Percentiles rank a stretch among this genome's conserved stretches.
Evolutionary conservation across 768 basidiomycete species (phyloP).

Genomic region (Holtermanniella nyarrowii): DNA sequence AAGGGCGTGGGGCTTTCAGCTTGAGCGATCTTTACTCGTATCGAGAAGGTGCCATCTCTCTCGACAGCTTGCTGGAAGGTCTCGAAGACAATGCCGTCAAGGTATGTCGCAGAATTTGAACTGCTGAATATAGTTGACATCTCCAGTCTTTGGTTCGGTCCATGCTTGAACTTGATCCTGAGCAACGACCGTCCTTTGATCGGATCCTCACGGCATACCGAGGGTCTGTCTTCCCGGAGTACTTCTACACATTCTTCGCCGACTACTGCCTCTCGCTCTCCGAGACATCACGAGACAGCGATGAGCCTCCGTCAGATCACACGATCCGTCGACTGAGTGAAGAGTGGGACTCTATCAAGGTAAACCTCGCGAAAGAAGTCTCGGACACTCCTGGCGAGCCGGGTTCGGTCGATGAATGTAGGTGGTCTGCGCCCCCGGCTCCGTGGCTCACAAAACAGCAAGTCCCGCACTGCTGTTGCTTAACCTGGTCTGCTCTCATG

Average conservation of each 20-base stretch:
- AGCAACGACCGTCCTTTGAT: conserved; percentile 69
- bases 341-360: conserved; percentile 51
- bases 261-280: conserved; percentile 66
- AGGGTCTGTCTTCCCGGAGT: conserved; percentile 75
- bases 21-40: conserved; percentile 93
- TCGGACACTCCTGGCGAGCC: not conserved
- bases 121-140: conserved; percentile 3
- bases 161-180: conserved; percentile 78
- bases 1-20: conserved; percentile 85
- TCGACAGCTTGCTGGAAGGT: conserved; percentile 58
- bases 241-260: conserved; percentile 89
- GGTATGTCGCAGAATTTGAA: conserved; percentile 47
- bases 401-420: not conserved
- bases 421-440: not conserved
- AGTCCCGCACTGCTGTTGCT: conserved; percentile 72
- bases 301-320: conserved; percentile 39
- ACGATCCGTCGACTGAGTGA: conserved; percentile 74
- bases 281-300: conserved; percentile 30
- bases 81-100: conserved; percentile 74
- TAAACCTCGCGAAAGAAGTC: conserved; percentile 5
- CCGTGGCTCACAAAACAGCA: not conserved
- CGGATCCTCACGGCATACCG: conserved; percentile 62
- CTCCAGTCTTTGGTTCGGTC: conserved; percentile 69
- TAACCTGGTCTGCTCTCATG: conserved; percentile 73
- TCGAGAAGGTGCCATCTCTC: conserved; percentile 67